Evolutionary conservation across 495 filamentous ascomycete species (phyloP).

Genomic region (Neurospora sp.): DNA sequence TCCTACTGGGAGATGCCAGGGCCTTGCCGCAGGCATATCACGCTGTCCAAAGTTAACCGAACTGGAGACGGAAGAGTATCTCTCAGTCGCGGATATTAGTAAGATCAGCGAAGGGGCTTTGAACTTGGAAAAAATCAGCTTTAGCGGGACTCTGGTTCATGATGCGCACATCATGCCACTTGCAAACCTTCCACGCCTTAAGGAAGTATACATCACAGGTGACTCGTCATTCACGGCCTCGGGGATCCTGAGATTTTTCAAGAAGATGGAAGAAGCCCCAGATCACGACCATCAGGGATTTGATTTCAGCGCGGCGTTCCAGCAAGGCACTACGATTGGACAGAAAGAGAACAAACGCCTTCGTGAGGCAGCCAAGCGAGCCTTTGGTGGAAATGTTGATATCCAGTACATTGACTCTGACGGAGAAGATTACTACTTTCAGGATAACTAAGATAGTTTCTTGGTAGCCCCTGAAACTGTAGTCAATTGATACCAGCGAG

Average conservation of each 20-base stretch:
- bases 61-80: slow-evolving; percentile 17
- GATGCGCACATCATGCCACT: slow-evolving; percentile 36
- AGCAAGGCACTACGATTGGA: neutral
- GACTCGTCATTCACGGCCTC: slow-evolving; percentile 36
- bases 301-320: neutral
- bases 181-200: slow-evolving; percentile 28
- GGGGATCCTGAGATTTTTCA: slow-evolving; percentile 38
- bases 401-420: neutral
- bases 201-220: slow-evolving; percentile 36
- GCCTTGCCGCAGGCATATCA: slow-evolving; percentile 37
- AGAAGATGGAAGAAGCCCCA: slow-evolving; percentile 22
- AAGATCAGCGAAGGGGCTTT: slow-evolving; percentile 24
- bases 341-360: neutral
- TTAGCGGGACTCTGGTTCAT: slow-evolving; percentile 46
- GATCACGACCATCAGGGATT: slow-evolving; percentile 18
- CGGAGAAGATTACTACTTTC: neutral
- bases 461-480: neutral
- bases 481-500: neutral
- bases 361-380: neutral
- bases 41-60: slow-evolving; percentile 21
- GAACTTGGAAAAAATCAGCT: slow-evolving; percentile 44
- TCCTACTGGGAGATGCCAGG: slow-evolving; percentile 1
- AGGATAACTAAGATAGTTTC: neutral
- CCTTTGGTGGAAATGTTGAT: neutral
- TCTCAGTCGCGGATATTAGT: slow-evolving; percentile 9